A percentile compares a stretch with the other conserved stretches of the same genome.
phyloP scores from a whole-genome alignment of 768 basidiomycete genomes.

The Suillus placidus region DNA sequence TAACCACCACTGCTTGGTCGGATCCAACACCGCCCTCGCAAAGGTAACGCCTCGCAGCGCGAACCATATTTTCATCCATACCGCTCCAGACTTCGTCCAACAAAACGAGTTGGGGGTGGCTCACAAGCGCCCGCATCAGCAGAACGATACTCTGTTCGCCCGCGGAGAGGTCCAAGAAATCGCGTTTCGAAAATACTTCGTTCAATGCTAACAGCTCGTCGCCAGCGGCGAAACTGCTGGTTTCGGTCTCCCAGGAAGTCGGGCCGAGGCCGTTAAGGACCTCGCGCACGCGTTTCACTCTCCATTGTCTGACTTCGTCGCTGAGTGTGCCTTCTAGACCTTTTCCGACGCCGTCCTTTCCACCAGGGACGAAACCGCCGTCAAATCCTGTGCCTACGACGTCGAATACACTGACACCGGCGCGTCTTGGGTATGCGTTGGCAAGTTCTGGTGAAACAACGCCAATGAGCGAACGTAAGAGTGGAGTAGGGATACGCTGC shows the following conservation, averaged over 20 bases:
- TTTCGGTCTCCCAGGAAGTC: constrained; percentile 43
- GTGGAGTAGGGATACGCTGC: constrained; percentile 63
- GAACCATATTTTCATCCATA: constrained; percentile 83
- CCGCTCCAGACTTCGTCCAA: constrained; percentile 94
- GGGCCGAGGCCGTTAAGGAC: constrained; percentile 72
- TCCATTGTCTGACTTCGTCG: constrained; percentile 38
- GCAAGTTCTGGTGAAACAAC: constrained; percentile 88
- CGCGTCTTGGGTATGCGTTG: constrained; percentile 84
- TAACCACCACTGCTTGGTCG: constrained; percentile 78
- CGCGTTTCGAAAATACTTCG: constrained; percentile 46
- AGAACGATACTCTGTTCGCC: constrained; percentile 83
- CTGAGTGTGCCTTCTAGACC: constrained; percentile 42
- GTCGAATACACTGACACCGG: constrained; percentile 70
- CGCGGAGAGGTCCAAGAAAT: constrained; percentile 67
- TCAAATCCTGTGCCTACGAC: constrained; percentile 88
- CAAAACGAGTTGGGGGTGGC: constrained; percentile 70
- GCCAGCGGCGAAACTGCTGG: not conserved
- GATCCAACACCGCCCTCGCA: constrained; percentile 49
- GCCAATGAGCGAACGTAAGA: constrained; percentile 69
- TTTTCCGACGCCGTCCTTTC: constrained; percentile 48
- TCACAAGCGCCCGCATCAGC: constrained; percentile 84
- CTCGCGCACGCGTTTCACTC: constrained; percentile 49
- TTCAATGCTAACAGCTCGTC: constrained; percentile 20
- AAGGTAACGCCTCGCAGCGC: constrained; percentile 63
- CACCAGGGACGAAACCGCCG: constrained; percentile 69